These are phyloP conservation scores for Tolypocladium cylindrosporum DNA, from an alignment of 2,329 filamentous ascomycete genomes.

Conservation along the genomic window DNA sequence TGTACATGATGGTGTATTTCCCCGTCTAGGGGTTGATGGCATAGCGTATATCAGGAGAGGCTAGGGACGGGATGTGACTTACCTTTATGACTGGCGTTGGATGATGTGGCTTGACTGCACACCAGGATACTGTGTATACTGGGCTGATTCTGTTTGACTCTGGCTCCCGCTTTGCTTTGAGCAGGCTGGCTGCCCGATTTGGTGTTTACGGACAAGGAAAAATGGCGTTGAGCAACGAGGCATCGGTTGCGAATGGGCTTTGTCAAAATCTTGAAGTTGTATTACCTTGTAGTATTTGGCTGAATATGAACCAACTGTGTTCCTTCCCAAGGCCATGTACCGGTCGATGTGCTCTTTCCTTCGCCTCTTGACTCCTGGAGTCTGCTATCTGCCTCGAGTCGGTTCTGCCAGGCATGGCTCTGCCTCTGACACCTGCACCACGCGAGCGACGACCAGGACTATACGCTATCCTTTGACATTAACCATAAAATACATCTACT, in stretches of 20 bases:
- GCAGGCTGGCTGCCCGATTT: not conserved
- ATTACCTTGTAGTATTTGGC: not conserved
- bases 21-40: not conserved
- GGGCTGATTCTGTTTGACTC: not conserved
- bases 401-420: not conserved
- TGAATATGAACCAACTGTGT: not conserved
- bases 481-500: not conserved
- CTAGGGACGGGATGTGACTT: not conserved
- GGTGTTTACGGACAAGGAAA: not conserved
- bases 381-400: not conserved
- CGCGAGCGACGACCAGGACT: not conserved
- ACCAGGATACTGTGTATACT: not conserved
- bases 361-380: not conserved
- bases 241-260: not conserved
- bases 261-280: not conserved
- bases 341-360: not conserved
- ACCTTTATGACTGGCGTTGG: not conserved
- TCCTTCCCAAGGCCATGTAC: not conserved
- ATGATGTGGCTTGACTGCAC: not conserved
- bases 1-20: not conserved
- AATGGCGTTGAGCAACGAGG: not conserved
- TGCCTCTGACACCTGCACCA: not conserved
- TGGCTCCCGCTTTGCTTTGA: not conserved
- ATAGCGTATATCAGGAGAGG: not conserved
- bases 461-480: not conserved